A percentile compares a stretch with the other conserved stretches of the same genome.
Conservation (phyloP, 495 filamentous ascomycete genomes). For the Hypoxylon crocopeplum region DNA sequence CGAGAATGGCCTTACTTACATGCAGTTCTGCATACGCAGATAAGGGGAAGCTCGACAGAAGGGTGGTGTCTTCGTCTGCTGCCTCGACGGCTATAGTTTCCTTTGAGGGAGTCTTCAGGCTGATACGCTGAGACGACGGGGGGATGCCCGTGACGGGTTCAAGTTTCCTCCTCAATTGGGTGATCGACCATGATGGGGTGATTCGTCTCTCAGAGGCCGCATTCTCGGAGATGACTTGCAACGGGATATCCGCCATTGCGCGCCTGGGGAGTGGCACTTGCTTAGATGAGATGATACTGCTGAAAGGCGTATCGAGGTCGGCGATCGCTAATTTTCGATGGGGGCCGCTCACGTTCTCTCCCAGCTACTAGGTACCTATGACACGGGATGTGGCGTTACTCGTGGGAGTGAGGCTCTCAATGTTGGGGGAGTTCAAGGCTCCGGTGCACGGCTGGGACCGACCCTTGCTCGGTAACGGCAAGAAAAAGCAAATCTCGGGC, state of each 20-base stretch:
- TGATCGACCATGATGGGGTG: slow-evolving; percentile 90
- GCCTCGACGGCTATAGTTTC: slow-evolving; percentile 65
- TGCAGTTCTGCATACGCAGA: slow-evolving; percentile 76
- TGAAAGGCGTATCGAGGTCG: slow-evolving; percentile 27
- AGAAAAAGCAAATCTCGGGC: slow-evolving; percentile 20
- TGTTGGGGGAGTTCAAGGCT: too few species aligned
- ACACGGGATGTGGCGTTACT: slow-evolving; percentile 5
- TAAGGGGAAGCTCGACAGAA: slow-evolving; percentile 67
- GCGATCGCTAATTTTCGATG: slow-evolving; percentile 16
- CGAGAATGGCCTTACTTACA: slow-evolving; percentile 59
- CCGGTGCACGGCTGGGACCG: slow-evolving; percentile 2
- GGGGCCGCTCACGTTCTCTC: not conserved
- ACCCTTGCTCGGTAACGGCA: slow-evolving; percentile 9
- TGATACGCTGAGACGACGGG: slow-evolving; percentile 76
- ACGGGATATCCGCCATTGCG: slow-evolving; percentile 79
- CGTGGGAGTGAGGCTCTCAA: slow-evolving; percentile 27
- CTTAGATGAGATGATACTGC: slow-evolving; percentile 32
- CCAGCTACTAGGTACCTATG: not conserved
- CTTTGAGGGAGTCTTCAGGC: slow-evolving; percentile 63
- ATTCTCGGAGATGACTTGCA: slow-evolving; percentile 81
- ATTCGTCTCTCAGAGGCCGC: slow-evolving; percentile 83
- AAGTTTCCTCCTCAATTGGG: slow-evolving; percentile 84
- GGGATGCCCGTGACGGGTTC: slow-evolving; percentile 95
- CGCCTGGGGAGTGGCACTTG: slow-evolving; percentile 45
- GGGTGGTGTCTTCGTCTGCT: slow-evolving; percentile 69